Conservation (phyloP, 2,329 filamentous ascomycete genomes). For the Stachybotrys elegans region DNA sequence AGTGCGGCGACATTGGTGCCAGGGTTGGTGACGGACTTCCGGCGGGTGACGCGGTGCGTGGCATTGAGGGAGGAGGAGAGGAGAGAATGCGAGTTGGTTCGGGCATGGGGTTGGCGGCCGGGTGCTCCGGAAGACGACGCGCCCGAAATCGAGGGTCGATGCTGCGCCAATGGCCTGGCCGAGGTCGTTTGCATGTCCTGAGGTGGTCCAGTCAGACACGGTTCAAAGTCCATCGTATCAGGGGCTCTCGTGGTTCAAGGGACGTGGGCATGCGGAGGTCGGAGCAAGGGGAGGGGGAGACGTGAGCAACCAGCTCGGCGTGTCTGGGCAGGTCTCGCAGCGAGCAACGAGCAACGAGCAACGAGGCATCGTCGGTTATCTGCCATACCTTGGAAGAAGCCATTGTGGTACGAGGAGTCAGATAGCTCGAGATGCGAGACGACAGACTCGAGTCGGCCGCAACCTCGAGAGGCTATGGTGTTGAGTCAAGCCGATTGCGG, state of each 20-base stretch:
- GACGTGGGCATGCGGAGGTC: no score
- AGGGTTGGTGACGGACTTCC: constrained; percentile 85
- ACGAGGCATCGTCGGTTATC: background rate
- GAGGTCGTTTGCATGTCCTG: constrained; percentile 58
- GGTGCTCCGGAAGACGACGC: constrained; percentile 54
- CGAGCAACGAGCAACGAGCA: no score
- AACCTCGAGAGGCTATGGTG: constrained; percentile 14
- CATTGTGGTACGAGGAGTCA: constrained; percentile 40
- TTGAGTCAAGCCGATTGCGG: background rate
- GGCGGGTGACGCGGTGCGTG: constrained; percentile 80
- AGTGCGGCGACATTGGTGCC: constrained; percentile 69
- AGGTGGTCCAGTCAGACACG: constrained; percentile 5
- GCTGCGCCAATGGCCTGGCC: constrained; percentile 62
- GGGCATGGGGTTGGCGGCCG: constrained; percentile 59
- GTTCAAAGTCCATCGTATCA: no score
- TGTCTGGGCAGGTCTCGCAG: no score
- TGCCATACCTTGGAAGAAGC: constrained; percentile 56
- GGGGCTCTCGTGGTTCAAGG: no score
- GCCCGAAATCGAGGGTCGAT: constrained; percentile 55
- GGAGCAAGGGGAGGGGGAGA: no score
- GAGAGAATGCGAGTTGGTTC: constrained; percentile 77
- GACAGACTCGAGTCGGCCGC: constrained; percentile 26
- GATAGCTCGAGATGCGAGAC: constrained; percentile 27
- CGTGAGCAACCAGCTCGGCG: no score
- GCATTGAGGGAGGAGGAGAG: constrained; percentile 72